Evolutionary conservation across 345 rosid species (phyloP).

Genomic region (Eucalyptus regnans): DNA sequence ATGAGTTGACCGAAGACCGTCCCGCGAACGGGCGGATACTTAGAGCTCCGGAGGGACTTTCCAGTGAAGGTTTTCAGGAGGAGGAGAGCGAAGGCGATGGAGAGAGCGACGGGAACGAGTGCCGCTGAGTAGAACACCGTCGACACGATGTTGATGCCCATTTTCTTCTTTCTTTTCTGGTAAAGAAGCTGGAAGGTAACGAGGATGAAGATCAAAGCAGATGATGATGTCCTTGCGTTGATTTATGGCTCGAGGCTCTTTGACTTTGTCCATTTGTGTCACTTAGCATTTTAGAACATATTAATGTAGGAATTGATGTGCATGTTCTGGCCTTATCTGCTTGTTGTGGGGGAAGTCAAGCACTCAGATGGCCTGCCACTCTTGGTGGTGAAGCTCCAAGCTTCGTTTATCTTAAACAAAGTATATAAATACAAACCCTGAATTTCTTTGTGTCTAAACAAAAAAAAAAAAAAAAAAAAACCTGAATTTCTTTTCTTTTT

Average conservation of each 20-base stretch:
- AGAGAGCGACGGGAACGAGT: conserved; percentile 2
- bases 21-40: conserved; percentile 46
- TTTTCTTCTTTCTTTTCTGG: neutral
- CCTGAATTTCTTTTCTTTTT: neutral
- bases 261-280: neutral
- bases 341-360: neutral
- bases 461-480: no score
- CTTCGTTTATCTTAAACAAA: neutral
- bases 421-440: neutral
- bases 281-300: neutral
- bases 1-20: conserved; percentile 29
- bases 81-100: conserved; percentile 1
- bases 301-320: neutral
- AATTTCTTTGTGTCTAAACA: neutral
- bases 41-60: conserved; percentile 31
- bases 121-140: conserved; percentile 3
- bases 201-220: neutral
- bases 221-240: neutral
- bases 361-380: neutral
- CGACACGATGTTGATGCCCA: conserved; percentile 5
- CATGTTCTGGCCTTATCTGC: neutral
- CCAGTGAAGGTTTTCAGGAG: conserved; percentile 18
- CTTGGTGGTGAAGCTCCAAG: neutral
- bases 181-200: neutral
- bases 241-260: no score